A percentile compares a stretch with the other conserved stretches of the same genome.
Conservation (phyloP, 2,329 filamentous ascomycete species). For the Stemphylium vesicarium region DNA sequence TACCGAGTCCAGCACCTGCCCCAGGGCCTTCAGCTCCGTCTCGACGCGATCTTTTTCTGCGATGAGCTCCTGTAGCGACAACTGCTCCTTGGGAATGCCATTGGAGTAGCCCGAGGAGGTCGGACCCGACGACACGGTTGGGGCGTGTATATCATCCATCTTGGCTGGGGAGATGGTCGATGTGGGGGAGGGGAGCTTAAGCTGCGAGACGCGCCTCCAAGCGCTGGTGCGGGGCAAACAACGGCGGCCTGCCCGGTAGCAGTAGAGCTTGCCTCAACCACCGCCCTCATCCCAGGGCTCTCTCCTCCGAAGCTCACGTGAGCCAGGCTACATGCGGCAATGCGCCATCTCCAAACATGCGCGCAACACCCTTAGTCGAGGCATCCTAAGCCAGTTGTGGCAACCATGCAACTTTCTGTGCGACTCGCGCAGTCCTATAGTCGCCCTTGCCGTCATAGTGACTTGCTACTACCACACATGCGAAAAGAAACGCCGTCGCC, state of each 20-base stretch:
- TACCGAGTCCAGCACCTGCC: constrained; percentile 88
- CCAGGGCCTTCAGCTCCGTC: constrained; percentile 82
- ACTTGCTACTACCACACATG: constrained; percentile 14
- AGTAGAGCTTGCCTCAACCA: background rate
- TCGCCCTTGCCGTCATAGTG: constrained; percentile 17
- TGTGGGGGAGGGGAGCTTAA: constrained; percentile 9
- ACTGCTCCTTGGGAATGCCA: constrained; percentile 65
- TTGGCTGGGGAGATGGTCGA: constrained; percentile 9
- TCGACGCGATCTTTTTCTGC: constrained; percentile 84
- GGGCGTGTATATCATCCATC: constrained; percentile 72
- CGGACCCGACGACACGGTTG: constrained; percentile 79
- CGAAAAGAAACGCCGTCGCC: constrained; percentile 14
- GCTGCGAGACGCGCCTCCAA: constrained; percentile 10
- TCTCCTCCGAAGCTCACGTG: background rate
- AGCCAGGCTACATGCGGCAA: background rate
- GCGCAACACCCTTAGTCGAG: background rate
- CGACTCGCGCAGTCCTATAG: background rate
- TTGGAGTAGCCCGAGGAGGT: constrained; percentile 66
- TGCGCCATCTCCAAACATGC: background rate
- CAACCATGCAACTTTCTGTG: background rate
- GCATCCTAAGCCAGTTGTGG: background rate
- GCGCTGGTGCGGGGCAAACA: constrained; percentile 22
- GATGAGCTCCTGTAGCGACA: constrained; percentile 81
- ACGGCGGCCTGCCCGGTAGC: constrained; percentile 5
- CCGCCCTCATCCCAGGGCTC: background rate